Evolutionary conservation across 148 eudicot genomes (phyloP).

Genomic region (Heliamphora exappendiculata): DNA sequence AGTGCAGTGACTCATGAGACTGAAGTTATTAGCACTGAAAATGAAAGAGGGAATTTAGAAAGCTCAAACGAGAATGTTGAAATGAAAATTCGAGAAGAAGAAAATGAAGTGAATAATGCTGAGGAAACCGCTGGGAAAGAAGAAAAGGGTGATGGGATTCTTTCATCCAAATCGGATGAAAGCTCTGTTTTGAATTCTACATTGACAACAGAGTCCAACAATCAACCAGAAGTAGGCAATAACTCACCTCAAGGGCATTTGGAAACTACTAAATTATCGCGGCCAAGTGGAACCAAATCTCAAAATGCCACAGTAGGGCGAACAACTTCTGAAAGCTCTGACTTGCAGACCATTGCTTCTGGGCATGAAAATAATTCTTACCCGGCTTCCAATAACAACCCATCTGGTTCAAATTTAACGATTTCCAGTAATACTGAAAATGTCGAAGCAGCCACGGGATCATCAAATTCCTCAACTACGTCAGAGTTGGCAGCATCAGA

Average conservation of each 20-base stretch:
- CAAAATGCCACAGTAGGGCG: conserved; percentile 23
- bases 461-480: conserved; percentile 18
- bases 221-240: conserved; percentile 23
- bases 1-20: conserved; percentile 83
- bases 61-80: conserved; percentile 30
- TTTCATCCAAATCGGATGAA: conserved; percentile 13
- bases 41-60: conserved; percentile 29
- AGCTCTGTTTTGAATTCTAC: conserved; percentile 31
- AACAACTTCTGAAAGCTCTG: conserved; percentile 11
- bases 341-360: conserved; percentile 7
- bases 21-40: conserved; percentile 23
- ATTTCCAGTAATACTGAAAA: conserved; percentile 4
- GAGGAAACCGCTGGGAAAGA: conserved; percentile 12
- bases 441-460: conserved; percentile 10
- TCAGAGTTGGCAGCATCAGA: conserved; percentile 9
- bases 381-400: conserved; percentile 15
- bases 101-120: conserved; percentile 21
- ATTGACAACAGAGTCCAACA: conserved; percentile 9
- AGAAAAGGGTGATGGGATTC: conserved; percentile 12
- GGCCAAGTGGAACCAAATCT: conserved; percentile 23
- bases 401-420: conserved; percentile 19
- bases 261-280: conserved; percentile 12
- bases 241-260: conserved; percentile 18
- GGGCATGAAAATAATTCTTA: conserved; percentile 16
- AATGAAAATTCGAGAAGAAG: conserved; percentile 26